Conservation (phyloP, 495 filamentous ascomycete species). For the Neurospora africana region DNA sequence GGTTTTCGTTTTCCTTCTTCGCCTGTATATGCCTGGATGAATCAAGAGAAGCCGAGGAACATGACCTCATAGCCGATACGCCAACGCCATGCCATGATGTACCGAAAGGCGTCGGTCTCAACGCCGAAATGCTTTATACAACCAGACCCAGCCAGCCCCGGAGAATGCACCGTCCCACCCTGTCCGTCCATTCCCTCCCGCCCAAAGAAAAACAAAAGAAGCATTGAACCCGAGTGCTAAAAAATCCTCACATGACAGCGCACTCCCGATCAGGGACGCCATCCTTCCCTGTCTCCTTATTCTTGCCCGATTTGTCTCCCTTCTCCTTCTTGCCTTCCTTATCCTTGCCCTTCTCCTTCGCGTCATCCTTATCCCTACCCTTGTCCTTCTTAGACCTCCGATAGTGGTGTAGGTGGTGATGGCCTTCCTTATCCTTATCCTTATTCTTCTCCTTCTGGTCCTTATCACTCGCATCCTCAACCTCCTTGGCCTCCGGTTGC, state of each 20-base stretch:
- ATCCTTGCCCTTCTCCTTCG: conserved; percentile 25
- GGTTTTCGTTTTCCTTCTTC: not conserved
- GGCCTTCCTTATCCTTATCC: conserved; percentile 22
- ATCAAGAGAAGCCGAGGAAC: not conserved
- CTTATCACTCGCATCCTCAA: conserved; percentile 30
- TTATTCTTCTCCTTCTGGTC: conserved; percentile 28
- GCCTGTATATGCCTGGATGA: not conserved
- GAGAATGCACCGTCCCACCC: not conserved
- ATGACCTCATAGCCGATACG: not conserved
- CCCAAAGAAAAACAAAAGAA: not conserved
- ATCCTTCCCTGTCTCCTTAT: conserved; percentile 19
- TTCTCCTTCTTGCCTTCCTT: conserved; percentile 22
- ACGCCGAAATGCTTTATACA: not conserved
- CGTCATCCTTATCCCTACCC: conserved; percentile 23
- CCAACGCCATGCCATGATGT: not conserved
- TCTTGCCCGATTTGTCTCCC: conserved; percentile 14
- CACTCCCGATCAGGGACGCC: conserved; percentile 62
- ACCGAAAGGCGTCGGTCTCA: not conserved
- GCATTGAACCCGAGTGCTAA: not conserved
- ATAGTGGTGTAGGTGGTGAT: conserved; percentile 29
- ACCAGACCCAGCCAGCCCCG: not conserved
- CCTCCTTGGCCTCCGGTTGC: conserved; percentile 22
- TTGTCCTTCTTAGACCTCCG: conserved; percentile 33
- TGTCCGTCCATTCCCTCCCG: not conserved
- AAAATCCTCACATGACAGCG: conserved; percentile 26